Base-by-base conservation (phyloP, 2,329 filamentous ascomycete species). In the Trichophyton equinum region DNA sequence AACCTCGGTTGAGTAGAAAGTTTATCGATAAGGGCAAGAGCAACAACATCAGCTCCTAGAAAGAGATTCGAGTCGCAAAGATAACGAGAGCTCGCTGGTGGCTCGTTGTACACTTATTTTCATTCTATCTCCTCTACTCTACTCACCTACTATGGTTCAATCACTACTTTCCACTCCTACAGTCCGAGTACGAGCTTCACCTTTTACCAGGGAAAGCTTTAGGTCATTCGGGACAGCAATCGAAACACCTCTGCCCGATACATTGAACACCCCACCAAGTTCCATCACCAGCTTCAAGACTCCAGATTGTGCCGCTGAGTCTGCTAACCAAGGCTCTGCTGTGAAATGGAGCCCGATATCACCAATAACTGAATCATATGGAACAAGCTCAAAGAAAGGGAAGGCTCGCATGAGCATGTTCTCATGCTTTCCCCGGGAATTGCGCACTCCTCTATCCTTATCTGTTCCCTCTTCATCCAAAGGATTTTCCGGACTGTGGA, bases 331-430 rank as follows among this genome's bases (percentile, higher is more conserved):
- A 77, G 89, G 89, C 68, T 86, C 85, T 22, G 92, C 94, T 15
- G 84, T 92, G 69, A 95, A 95, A 73, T 95, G 94, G 74, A 81
- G 86, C 63, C 82, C 89, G 69, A 85, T 95, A 64, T 89, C 89
- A n/a, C 79, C 81, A 49, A 80, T 92, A 66, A 77, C 78, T 36
- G 83, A 95, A 72, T 79, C 85, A 63, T 95, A 96, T 72, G 70
- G 30, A 36, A 58, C 15, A 44, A 15, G 87, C 82, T 70, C 74
- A 55, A 76, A 73, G 65, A 72, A 80, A 1, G 81, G 81, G 1
- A 76, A 78, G 56, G 81, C 88, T 40, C 81, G 87, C 60, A 85
- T 95, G 81, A 96, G 87, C 74, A 86, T 97, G 82, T 97, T 97
- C 73, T 85, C 90, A 60, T 96, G 90, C 72, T 85, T 84, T 57